Percentiles rank a stretch among this genome's conserved stretches.
Evolutionary conservation across 1,139 yeast genomes (phyloP).

Genomic region (Sugiyamaella paludigena): DNA sequence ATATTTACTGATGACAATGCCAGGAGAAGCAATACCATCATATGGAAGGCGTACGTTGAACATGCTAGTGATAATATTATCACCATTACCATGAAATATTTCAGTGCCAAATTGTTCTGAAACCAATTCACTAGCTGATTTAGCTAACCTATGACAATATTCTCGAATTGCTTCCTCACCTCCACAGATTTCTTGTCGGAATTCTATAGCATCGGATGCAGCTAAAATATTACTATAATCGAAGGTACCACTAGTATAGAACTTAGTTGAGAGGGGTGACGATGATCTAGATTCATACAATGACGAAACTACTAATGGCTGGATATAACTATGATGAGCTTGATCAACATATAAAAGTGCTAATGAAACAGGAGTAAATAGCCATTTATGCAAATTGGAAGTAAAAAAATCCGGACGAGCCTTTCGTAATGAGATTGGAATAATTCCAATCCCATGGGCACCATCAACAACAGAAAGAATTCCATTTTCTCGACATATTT

Average conservation of each 20-base stretch:
- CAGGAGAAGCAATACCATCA: conserved; percentile 15
- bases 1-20: conserved; percentile 4
- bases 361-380: conserved; percentile 55
- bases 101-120: conserved; percentile 36
- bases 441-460: conserved; percentile 65
- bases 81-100: conserved; percentile 40
- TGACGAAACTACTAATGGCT: conserved; percentile 49
- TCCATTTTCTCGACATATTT: conserved; percentile 48
- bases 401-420: conserved; percentile 61
- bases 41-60: conserved; percentile 49
- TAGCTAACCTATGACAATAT: conserved; percentile 49
- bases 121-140: conserved; percentile 43
- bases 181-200: conserved; percentile 56
- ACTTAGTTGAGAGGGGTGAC: conserved; percentile 31
- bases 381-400: conserved; percentile 72
- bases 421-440: conserved; percentile 46
- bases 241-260: conserved; percentile 40
- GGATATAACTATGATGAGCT: conserved; percentile 50
- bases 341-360: conserved; percentile 60
- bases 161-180: conserved; percentile 54
- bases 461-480: conserved; percentile 65
- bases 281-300: conserved; percentile 14
- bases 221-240: conserved; percentile 39
- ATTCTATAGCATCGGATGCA: conserved; percentile 48
- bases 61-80: conserved; percentile 44